Evolutionary conservation across 2,329 filamentous ascomycete genomes (phyloP), one percentile per base, ranked within the genome.

Genomic region (Verticillium klebahnii): DNA sequence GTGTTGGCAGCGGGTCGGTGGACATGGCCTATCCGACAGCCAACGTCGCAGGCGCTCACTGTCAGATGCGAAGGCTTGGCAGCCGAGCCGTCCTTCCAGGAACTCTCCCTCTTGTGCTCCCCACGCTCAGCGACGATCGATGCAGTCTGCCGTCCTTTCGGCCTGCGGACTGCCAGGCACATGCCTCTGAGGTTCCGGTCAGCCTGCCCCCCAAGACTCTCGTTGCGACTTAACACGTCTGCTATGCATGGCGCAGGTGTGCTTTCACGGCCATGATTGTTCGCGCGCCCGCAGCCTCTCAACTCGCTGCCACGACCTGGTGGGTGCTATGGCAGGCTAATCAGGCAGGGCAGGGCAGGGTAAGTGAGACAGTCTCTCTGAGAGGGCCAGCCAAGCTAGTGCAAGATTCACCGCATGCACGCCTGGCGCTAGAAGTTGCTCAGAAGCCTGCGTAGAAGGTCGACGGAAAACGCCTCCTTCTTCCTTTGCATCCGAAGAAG

Each of bases 391-490:
- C 29, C 19, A 19, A 19, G 45, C 45, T 52, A 52, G 45, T 52
- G 45, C 19, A 52, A 52, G 45, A 12, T 23, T 52, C 45, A 52
- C 56, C 34, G 36, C 45, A 58, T 59, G 63, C 55, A 61, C 3
- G 45, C 56, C 60, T 60, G 50, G 58, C 64, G 63, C 64, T 65
- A 65, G 64, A 65, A 65, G 61, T 57, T 36, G 61, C 57, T 59
- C 61, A 50, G 64, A 64, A 65, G 61, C 29, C 58, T 63, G 64
- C 59, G 63, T 29, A 57, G 64, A 65, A 64, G 55, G 36, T 25
- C 45, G 19, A 54, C 55, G 56, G 59, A 52, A 25, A 52, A 29
- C 45, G 45, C 45, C 45, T 52, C 45, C 19, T 52, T 52, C 45
- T 52, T 52, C 45, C n/a, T 52, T 52, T 19, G 23, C 11, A 52